Conservation (phyloP, 345 rosid species). For the Acer saccharum region DNA sequence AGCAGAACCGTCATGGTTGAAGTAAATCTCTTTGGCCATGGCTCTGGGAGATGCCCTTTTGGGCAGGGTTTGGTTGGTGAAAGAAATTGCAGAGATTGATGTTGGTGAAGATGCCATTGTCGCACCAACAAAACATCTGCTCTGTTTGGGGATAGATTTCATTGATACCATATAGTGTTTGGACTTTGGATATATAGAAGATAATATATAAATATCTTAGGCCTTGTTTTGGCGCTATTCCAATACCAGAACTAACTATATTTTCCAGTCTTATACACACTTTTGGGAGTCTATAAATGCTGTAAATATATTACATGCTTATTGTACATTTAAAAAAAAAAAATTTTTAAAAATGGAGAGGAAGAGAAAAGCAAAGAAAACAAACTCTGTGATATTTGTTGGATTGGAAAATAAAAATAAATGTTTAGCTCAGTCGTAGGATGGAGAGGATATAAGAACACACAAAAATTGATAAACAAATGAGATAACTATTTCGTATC, state of each 20-base stretch:
- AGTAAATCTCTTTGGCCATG: slow-evolving; percentile 73
- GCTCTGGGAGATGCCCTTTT: slow-evolving; percentile 43
- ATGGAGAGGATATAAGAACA: too few species aligned
- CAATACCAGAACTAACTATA: background rate
- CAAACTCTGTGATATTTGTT: too few species aligned
- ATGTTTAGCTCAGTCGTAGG: too few species aligned
- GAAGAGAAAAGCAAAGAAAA: too few species aligned
- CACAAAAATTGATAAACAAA: too few species aligned
- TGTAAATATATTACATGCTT: too few species aligned
- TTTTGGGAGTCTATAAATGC: background rate
- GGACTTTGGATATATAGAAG: slow-evolving; percentile 15
- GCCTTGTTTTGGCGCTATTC: slow-evolving; percentile 26
- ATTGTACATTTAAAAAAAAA: too few species aligned
- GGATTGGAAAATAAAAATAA: too few species aligned
- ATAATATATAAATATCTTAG: background rate
- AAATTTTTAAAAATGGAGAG: too few species aligned
- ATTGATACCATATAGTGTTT: slow-evolving; percentile 13
- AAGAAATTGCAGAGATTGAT: slow-evolving; percentile 58
- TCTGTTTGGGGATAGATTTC: background rate
- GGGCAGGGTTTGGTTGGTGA: slow-evolving; percentile 31
- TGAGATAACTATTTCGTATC: too few species aligned
- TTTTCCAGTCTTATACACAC: background rate
- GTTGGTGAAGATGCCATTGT: slow-evolving; percentile 57
- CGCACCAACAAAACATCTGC: slow-evolving; percentile 8
- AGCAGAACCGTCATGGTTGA: slow-evolving; percentile 84